Percentiles rank a stretch among this genome's conserved stretches.
These are phyloP conservation scores for Lepidium didymum DNA, from an alignment of 345 rosid genomes.

Conservation along the genomic window DNA sequence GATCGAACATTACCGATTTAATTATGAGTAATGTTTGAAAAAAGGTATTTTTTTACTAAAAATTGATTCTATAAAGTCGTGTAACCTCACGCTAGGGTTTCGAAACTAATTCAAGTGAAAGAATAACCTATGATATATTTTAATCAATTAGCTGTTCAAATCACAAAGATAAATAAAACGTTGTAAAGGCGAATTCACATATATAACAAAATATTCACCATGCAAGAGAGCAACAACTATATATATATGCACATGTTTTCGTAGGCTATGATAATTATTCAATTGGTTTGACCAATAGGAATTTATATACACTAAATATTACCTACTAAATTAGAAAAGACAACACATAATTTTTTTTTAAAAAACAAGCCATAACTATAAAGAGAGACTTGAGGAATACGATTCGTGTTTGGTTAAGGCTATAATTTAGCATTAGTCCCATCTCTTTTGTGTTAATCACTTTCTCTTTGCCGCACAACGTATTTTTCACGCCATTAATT, in stretches of 20 bases:
- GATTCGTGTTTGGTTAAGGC: conserved; percentile 31
- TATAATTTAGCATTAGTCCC: conserved; percentile 33
- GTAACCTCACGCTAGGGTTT: too few relatives aligned
- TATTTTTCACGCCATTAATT: conserved; percentile 27
- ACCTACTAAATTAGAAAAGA: neutral
- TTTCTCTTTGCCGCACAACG: conserved; percentile 26
- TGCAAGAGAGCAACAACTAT: neutral
- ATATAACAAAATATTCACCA: conserved; percentile 5
- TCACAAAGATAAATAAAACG: conserved; percentile 15
- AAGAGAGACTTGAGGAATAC: conserved; percentile 19
- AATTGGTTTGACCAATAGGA: conserved; percentile 7
- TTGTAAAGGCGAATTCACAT: neutral
- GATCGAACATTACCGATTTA: too few relatives aligned
- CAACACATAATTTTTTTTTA: neutral
- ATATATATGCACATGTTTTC: neutral
- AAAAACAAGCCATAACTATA: neutral
- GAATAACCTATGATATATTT: neutral
- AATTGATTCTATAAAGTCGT: too few relatives aligned
- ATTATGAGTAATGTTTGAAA: too few relatives aligned
- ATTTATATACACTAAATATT: neutral
- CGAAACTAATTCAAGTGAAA: neutral
- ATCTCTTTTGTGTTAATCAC: conserved; percentile 35
- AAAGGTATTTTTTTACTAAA: too few relatives aligned
- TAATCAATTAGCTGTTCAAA: neutral
- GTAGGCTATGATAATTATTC: neutral